Percentiles rank a stretch among this genome's conserved stretches.
Conservation (phyloP, 2,329 filamentous ascomycete genomes). For the Tolypocladium cylindrosporum region DNA sequence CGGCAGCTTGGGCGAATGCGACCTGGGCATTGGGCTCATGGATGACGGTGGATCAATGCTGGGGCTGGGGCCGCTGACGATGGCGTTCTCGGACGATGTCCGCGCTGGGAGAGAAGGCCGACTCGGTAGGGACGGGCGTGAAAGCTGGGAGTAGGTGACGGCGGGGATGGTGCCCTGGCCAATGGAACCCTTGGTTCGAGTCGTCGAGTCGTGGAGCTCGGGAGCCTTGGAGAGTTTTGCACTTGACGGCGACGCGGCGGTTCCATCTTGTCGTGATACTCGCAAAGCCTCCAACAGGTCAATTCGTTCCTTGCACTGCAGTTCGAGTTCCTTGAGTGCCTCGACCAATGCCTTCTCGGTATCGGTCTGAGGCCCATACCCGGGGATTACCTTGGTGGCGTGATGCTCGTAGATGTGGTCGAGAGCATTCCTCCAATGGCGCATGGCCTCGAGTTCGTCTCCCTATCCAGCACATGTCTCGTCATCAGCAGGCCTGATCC, state of each 20-base stretch:
- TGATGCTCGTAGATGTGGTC: conserved; percentile 84
- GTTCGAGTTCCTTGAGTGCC: conserved; percentile 70
- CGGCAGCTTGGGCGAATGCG: conserved; percentile 21
- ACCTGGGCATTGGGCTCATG: conserved; percentile 13
- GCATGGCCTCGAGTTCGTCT: conserved; percentile 81
- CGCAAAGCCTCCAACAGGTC: conserved; percentile 77
- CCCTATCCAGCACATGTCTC: conserved; percentile 42
- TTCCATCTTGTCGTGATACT: conserved; percentile 42
- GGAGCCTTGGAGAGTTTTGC: conserved; percentile 10
- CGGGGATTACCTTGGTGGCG: conserved; percentile 60
- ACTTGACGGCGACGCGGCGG: conserved; percentile 3
- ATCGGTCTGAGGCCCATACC: conserved; percentile 63
- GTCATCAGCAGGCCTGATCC: neutral
- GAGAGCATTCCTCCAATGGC: conserved; percentile 82
- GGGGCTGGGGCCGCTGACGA: conserved; percentile 11
- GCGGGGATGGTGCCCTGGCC: conserved; percentile 75
- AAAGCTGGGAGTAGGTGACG: conserved; percentile 70
- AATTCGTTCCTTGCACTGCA: conserved; percentile 89
- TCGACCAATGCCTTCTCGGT: conserved; percentile 77
- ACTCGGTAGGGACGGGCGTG: conserved; percentile 51
- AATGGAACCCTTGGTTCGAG: conserved; percentile 49
- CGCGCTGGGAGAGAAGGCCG: conserved; percentile 46
- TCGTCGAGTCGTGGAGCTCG: conserved; percentile 11
- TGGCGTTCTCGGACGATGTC: conserved; percentile 39
- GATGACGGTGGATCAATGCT: conserved; percentile 7